Evolutionary conservation across 2,329 filamentous ascomycete genomes (phyloP), one percentile per base, ranked within the genome.

Genomic region (Colletotrichum tofieldiae): DNA sequence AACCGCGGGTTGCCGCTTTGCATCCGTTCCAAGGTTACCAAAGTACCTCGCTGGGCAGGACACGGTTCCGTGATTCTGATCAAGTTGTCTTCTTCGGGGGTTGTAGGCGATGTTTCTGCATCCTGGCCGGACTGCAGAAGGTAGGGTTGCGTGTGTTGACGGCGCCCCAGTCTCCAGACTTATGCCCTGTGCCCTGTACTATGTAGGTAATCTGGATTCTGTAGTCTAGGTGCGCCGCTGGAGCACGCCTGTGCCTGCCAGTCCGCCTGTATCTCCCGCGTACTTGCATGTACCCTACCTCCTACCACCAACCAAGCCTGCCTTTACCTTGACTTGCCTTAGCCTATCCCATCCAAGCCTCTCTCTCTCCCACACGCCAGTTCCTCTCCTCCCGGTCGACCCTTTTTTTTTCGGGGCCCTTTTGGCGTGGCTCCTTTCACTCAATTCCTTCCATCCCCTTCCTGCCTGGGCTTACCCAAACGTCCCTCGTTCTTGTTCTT

Each of bases 301-400:
- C 37, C 68, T 62, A 14, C 47, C 43, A 71, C 68, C 54, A 60
- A 26, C 51, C 43, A 56, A 56, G 64, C 49, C 64, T 71, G 56
- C 49, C 59, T 66, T 2, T 65, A 35, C 58, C 66, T 69, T 41
- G 61, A 54, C 65, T 39, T 55, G 45, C 59, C 58, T 63, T 64
- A 72, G 59, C 70, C 70, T 72, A 41, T 70, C 60, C 65, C 47
- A 72, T 69, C 65, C 64, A 71, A 67, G 69, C 65, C 65, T 72
- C 41, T 60, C 54, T 14, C 20, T 58, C 55, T 41, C 37, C 55
- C 55, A 58, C 32, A 55, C 65, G 39, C 59, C 68, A 71, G 66
- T 56, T 47, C 39, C 52, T 51, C 29, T 59, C 45, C 60, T 72
- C 70, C 66, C 47, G 32, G 70, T 65, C 54, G 70, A 72, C 70